Evolutionary conservation across 257 asterid genomes (phyloP).

Genomic region (Lycium barbarum): DNA sequence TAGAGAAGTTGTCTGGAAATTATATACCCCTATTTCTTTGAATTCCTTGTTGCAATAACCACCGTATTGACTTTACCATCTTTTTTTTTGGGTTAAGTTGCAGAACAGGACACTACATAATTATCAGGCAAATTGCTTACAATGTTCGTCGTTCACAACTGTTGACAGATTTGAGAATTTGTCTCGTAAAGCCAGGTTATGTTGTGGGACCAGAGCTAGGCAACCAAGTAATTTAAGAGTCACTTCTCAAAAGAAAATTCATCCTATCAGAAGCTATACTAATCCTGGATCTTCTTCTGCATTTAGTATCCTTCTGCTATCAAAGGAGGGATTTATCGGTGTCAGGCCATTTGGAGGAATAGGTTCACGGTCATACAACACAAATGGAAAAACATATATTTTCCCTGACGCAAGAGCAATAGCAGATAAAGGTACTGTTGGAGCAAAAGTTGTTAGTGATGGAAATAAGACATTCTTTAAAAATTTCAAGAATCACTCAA

Average conservation of each 20-base stretch:
- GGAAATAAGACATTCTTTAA: conserved; percentile 40
- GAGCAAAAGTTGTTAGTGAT: conserved; percentile 42
- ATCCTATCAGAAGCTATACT: conserved; percentile 40
- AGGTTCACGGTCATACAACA: conserved; percentile 37
- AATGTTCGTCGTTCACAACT: conserved; percentile 49
- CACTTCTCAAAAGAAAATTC: conserved; percentile 41
- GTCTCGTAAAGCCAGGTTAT: conserved; percentile 48
- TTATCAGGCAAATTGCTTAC: conserved; percentile 46
- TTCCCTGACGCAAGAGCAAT: conserved; percentile 55
- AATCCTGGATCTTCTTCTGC: conserved; percentile 45
- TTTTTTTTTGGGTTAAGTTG: conserved; percentile 42
- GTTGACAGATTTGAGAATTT: conserved; percentile 38
- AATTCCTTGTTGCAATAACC: conserved; percentile 3
- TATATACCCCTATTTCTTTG: neutral
- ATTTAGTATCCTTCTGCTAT: conserved; percentile 41
- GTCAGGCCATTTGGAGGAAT: conserved; percentile 43
- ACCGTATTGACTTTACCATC: conserved; percentile 20
- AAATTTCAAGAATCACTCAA: conserved; percentile 41
- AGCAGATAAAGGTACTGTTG: conserved; percentile 33
- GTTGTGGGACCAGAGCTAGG: conserved; percentile 40
- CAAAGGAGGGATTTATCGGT: conserved; percentile 47
- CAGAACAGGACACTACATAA: conserved; percentile 56
- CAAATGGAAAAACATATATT: conserved; percentile 50
- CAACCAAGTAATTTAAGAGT: conserved; percentile 44
- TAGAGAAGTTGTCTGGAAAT: conserved; percentile 3